Evolutionary conservation across 345 rosid species (phyloP), one percentile per base, ranked within the genome.

Genomic region (Populus euphratica): DNA sequence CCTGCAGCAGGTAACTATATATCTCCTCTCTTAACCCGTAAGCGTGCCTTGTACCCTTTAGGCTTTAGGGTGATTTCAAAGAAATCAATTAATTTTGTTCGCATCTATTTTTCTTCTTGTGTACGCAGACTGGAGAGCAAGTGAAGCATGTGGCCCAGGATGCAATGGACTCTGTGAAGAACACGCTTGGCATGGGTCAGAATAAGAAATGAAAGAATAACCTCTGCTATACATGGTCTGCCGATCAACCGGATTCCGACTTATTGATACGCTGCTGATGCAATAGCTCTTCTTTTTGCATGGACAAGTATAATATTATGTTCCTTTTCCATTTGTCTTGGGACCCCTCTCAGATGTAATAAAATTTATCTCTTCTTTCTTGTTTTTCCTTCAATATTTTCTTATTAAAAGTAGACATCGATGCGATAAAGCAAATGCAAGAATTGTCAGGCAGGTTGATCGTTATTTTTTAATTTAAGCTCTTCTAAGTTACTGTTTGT

Each of bases 141-240:
- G 84, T 86, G 76, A 84, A 81, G 81, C 78, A 82, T 81, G 80
- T 84, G 82, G 89, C 89, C 56, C 87, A 86, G n/a, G 87, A 82
- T 72, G 87, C 89, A 27, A 33, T 73, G 38, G 82, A 82, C 12
- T 73, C 81, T 69, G 84, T 82, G 70, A 86, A 84, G 78, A 35
- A 6, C 36, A 35, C 41, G 8, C 23, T 20, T 52, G 69, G 69
- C 4, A 12, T 7, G 11, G 69, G 69, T 6, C 69, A 23, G 8
- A 20, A 6, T 52, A 52, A 52, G 59, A 52, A 52, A 52, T 52
- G 23, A 52, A 20, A 52, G 59, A 20, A 52, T 20, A 20, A 2
- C 9, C 21, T 7, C 1, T 20, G 59, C 10, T 52, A 20, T 21
- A 2, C 0, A 54, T 54, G 25, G 25, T 54, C 25, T 54, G 23